These are phyloP conservation scores for Whalleya microplaca DNA, from an alignment of 2,329 filamentous ascomycete species.

Conservation along the genomic window DNA sequence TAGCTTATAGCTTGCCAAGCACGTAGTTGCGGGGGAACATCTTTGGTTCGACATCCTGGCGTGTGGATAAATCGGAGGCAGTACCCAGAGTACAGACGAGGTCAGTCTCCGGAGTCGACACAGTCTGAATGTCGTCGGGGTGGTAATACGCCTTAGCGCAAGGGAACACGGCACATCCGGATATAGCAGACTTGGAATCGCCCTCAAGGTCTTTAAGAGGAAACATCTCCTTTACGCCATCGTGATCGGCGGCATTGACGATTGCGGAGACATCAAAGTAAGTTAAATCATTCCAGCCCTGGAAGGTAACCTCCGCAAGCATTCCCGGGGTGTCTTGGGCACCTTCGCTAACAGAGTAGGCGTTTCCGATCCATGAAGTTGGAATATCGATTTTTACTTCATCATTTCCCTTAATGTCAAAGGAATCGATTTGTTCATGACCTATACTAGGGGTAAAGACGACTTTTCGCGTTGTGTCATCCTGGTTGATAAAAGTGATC, in stretches of 20 bases:
- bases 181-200: constrained; percentile 41
- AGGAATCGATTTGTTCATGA: constrained; percentile 38
- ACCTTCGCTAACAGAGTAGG: constrained; percentile 53
- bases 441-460: constrained; percentile 53
- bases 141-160: constrained; percentile 59
- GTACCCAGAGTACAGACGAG: constrained; percentile 57
- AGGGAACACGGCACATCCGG: constrained; percentile 56
- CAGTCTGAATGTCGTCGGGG: constrained; percentile 59
- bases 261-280: constrained; percentile 65
- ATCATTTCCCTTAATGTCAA: constrained; percentile 45
- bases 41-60: constrained; percentile 27
- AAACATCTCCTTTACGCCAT: constrained; percentile 60
- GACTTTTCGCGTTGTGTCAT: constrained; percentile 53
- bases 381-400: constrained; percentile 49
- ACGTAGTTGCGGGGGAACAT: constrained; percentile 40
- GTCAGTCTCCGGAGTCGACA: constrained; percentile 51
- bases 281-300: constrained; percentile 51
- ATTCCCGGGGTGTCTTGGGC: constrained; percentile 49
- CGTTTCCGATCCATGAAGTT: constrained; percentile 53
- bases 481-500: constrained; percentile 63
- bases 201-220: constrained; percentile 39
- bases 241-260: constrained; percentile 52
- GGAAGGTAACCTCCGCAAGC: constrained; percentile 56
- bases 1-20: constrained; percentile 37
- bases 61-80: constrained; percentile 18